Evolutionary conservation across 805 yeast species (phyloP), one percentile per base, ranked within the genome.

Genomic region (Zygoascus flipseniorum): DNA sequence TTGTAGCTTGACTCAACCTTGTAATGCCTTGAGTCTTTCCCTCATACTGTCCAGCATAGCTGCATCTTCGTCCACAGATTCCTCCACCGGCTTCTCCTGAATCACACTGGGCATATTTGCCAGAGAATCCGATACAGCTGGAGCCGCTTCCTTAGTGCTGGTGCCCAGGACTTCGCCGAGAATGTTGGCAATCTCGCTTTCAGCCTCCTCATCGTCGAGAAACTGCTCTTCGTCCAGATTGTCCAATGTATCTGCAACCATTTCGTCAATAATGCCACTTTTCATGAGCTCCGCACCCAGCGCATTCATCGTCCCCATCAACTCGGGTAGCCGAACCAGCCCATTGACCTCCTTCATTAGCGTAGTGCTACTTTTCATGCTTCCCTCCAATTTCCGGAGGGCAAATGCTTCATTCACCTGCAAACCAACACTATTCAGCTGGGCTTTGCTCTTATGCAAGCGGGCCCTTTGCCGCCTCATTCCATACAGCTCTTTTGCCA

Each of bases 391-490:
- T 62, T 86, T 87, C 56, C 82, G 77, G 81, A 90, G 76, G 51
- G 89, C 88, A 73, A 89, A 90, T 50, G 92, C 93, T 69, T 92
- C 98, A 60, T 87, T 89, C 39, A 92, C 79, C 61, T 95, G 89
- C 88, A 92, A 81, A 10, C 83, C 82, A 41, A 92, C 86, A 11
- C 93, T 83, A 52, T 87, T 89, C 28, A 92, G 72, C 56, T 92
- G 89, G 1, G 97, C 95, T 63, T 83, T 87, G 23, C 96, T 86
- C 18, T 81, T 79, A 63, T 85, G 79, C 61, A 92, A 74, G 64
- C 93, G 76, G 56, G 79, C 76, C 61, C 84, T 81, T 63, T 89
- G 96, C 59, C 81, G 83, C 62, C 82, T 80, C 44, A 88, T 78
- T 53, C 81, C 78, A 62, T 85, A 80, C 43, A 89, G 72, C 68